phyloP scores from a whole-genome alignment of 768 basidiomycete genomes.

The Leccinum uliginosum region DNA sequence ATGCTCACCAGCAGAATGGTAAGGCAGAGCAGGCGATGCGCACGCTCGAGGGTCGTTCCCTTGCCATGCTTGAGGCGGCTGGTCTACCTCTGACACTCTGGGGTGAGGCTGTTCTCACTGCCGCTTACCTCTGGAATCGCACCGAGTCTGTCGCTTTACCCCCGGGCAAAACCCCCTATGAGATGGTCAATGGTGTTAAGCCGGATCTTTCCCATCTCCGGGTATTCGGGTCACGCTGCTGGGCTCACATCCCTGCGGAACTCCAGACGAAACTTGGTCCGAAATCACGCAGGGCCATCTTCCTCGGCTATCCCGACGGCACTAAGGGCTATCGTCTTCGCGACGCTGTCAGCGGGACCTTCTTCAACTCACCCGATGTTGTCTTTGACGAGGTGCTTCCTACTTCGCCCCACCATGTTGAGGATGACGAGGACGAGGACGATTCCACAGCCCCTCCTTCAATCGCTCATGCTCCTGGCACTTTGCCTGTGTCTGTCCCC shows the following conservation, averaged over 20 bases:
- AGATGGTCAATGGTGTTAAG: background rate
- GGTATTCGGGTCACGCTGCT: background rate
- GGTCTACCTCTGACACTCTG: constrained; percentile 11
- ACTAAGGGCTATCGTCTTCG: background rate
- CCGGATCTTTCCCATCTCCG: background rate
- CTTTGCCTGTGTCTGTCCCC: too few relatives aligned
- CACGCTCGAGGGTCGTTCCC: constrained; percentile 22
- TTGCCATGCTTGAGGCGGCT: constrained; percentile 21
- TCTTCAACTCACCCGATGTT: background rate
- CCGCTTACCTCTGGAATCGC: background rate
- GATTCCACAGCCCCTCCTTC: background rate
- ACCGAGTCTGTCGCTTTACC: background rate
- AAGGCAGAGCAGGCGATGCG: constrained; percentile 27
- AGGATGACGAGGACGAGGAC: background rate
- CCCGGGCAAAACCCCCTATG: background rate
- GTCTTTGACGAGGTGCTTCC: background rate
- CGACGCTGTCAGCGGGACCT: background rate
- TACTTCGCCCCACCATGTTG: background rate
- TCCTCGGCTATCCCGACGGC: constrained; percentile 1
- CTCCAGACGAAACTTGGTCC: background rate
- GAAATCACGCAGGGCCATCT: background rate
- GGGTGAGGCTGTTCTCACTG: constrained; percentile 9
- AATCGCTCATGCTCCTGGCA: too few relatives aligned
- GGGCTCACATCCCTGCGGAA: background rate
- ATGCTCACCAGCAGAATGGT: constrained; percentile 33